phyloP scores from a whole-genome alignment of 495 filamentous ascomycete genomes.

The Xylaria grammica region DNA sequence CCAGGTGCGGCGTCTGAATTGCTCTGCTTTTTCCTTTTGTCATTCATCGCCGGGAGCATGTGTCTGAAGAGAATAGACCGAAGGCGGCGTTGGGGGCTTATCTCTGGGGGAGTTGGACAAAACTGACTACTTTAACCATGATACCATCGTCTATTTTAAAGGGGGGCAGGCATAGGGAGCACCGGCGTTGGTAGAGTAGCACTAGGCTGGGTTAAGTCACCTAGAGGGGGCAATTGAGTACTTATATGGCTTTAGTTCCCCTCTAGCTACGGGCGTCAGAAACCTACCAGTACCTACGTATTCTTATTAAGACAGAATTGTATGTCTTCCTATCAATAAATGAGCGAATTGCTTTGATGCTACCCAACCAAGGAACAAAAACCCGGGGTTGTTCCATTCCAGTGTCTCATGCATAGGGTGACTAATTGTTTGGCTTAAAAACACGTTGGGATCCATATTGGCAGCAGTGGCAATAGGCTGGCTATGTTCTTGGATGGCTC shows the following conservation, averaged over 20 bases:
- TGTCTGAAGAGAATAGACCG: conserved; percentile 17
- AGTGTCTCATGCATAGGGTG: too few relatives aligned
- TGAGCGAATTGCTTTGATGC: too few relatives aligned
- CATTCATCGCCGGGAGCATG: conserved; percentile 1
- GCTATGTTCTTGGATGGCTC: not conserved
- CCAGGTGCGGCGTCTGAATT: not conserved
- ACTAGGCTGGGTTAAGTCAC: not conserved
- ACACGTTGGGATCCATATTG: too few relatives aligned
- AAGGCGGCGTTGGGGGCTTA: conserved; percentile 17
- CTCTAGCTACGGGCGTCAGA: not conserved
- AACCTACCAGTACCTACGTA: too few relatives aligned
- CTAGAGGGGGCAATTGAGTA: not conserved
- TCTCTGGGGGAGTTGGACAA: conserved; percentile 1
- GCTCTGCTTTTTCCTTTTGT: conserved; percentile 4
- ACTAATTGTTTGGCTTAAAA: too few relatives aligned
- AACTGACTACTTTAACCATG: conserved; percentile 7
- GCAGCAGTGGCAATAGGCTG: too few relatives aligned
- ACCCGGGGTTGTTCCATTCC: too few relatives aligned
- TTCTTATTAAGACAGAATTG: too few relatives aligned
- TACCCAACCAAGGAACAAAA: too few relatives aligned
- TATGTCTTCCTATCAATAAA: too few relatives aligned
- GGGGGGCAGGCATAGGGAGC: not conserved
- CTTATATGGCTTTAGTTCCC: not conserved
- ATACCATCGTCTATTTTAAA: conserved; percentile 7
- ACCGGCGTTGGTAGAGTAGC: not conserved